Evolutionary conservation across 306 rosid species (phyloP).

Genomic region (Inga laurina): DNA sequence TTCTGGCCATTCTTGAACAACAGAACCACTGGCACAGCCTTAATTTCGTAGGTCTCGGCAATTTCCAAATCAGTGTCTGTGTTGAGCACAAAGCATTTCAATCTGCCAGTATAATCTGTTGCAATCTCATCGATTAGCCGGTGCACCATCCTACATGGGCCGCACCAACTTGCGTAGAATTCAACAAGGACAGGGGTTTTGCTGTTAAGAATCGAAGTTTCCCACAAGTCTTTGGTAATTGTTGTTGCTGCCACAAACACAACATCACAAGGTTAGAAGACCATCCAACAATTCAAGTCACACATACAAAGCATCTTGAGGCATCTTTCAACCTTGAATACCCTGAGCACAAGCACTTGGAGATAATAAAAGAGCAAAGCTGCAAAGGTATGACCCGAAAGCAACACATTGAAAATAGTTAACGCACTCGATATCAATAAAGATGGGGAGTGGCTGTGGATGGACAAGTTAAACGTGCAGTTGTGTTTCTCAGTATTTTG

Average conservation of each 20-base stretch:
- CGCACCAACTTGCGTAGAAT: slow-evolving; percentile 77
- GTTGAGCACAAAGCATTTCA: slow-evolving; percentile 59
- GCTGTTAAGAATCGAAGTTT: slow-evolving; percentile 48
- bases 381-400: too few relatives aligned
- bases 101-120: slow-evolving; percentile 50
- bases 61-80: slow-evolving; percentile 47
- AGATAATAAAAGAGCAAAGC: not conserved
- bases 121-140: slow-evolving; percentile 63
- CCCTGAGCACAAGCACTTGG: not conserved
- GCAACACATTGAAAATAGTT: not conserved
- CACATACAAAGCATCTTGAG: not conserved
- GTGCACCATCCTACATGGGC: slow-evolving; percentile 80
- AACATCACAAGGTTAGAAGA: slow-evolving; percentile 17
- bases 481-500: not conserved
- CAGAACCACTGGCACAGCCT: slow-evolving; percentile 70
- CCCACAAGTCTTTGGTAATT: slow-evolving; percentile 55
- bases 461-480: not conserved
- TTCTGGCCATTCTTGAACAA: slow-evolving; percentile 64
- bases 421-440: slow-evolving; percentile 11
- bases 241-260: slow-evolving; percentile 44
- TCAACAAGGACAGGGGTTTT: slow-evolving; percentile 63
- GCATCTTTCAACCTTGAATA: not conserved
- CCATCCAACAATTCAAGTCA: slow-evolving; percentile 6
- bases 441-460: not conserved
- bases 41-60: slow-evolving; percentile 59